Conservation (phyloP, 345 rosid genomes). For the Euphorbia pulcherrima region DNA sequence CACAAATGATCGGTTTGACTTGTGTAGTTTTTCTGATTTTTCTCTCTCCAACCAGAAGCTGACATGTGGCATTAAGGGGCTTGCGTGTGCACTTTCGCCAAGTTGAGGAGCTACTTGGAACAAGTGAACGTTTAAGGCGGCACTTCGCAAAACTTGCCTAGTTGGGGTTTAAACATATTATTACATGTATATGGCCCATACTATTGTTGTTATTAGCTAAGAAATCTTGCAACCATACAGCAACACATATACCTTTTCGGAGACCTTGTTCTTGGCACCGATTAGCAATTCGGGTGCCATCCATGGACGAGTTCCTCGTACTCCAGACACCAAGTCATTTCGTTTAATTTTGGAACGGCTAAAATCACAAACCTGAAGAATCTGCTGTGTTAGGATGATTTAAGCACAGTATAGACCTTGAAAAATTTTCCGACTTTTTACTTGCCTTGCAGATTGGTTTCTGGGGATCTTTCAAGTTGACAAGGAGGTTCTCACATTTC, state of each 20-base stretch:
- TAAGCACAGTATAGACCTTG: background rate
- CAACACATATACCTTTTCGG: conserved; percentile 56
- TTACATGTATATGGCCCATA: no score
- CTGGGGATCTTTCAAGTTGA: conserved; percentile 88
- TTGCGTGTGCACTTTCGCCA: no score
- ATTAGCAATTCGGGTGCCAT: conserved; percentile 85
- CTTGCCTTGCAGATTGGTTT: conserved; percentile 96
- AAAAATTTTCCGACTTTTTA: background rate
- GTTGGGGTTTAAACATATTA: no score
- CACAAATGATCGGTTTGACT: no score
- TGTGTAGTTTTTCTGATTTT: no score
- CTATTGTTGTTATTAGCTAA: no score
- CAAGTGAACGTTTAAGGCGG: no score
- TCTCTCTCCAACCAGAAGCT: no score
- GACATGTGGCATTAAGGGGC: no score
- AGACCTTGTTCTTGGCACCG: conserved; percentile 70
- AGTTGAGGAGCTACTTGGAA: no score
- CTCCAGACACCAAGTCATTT: conserved; percentile 79
- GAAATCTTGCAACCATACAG: background rate
- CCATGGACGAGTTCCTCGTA: conserved; percentile 83
- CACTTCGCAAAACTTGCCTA: no score
- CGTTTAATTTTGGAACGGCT: conserved; percentile 77
- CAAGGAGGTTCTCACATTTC: conserved; percentile 94
- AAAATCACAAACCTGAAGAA: conserved; percentile 80
- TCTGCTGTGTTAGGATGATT: conserved; percentile 14